Percentiles rank a stretch among this genome's conserved stretches.
Evolutionary conservation across 1,139 yeast species (phyloP).

Genomic region (Pichia inconspicua): DNA sequence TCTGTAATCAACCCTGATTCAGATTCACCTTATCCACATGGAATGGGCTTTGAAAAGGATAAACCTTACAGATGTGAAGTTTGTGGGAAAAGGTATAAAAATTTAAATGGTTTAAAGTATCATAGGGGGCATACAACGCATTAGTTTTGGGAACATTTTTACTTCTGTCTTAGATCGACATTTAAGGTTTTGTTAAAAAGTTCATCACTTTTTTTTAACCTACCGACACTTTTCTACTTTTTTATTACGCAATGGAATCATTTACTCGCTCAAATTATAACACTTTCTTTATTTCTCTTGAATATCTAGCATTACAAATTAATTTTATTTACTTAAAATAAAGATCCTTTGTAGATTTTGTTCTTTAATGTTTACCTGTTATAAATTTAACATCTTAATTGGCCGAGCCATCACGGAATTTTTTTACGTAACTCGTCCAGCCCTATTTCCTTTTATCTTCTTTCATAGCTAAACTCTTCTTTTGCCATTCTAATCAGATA

Average conservation of each 20-base stretch:
- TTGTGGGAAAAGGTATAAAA: slow-evolving; percentile 95
- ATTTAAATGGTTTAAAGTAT: slow-evolving; percentile 89
- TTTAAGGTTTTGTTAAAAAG: not conserved
- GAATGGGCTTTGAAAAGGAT: slow-evolving; percentile 90
- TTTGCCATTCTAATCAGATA: not conserved
- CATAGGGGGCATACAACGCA: slow-evolving; percentile 98
- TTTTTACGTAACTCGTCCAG: not conserved
- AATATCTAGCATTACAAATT: not conserved
- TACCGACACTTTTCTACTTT: not conserved
- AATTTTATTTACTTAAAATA: too few species aligned
- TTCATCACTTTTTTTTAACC: not conserved
- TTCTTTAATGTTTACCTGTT: too few species aligned
- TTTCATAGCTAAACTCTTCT: not conserved
- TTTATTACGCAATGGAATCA: not conserved
- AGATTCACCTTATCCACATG: slow-evolving; percentile 86
- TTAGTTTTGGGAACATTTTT: slow-evolving; percentile 25
- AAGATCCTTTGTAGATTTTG: too few species aligned
- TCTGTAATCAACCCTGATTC: slow-evolving; percentile 91
- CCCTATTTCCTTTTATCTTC: not conserved
- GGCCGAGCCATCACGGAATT: not conserved
- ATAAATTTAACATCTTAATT: too few species aligned
- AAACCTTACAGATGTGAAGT: slow-evolving; percentile 98
- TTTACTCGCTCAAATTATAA: not conserved
- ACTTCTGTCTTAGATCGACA: not conserved
- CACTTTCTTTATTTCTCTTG: not conserved